Conservation (phyloP, 2,329 filamentous ascomycete genomes). For the Beauveria medogensis region DNA sequence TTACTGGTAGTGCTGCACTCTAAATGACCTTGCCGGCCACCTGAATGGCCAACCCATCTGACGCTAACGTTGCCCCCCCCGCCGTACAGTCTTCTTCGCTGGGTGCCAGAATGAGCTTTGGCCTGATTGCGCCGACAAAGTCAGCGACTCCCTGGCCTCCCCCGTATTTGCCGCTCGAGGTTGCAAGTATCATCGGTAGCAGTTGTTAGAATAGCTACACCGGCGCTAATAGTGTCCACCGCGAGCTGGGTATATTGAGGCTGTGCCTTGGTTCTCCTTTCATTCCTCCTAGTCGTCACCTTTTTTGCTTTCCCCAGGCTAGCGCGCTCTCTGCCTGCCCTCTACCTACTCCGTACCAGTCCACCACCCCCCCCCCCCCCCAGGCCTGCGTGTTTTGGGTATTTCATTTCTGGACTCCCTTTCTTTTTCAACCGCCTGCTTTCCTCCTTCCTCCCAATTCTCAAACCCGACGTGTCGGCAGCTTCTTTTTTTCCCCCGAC, state of each 20-base stretch:
- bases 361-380: neutral
- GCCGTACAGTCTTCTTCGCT: too few species aligned
- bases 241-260: neutral
- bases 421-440: slow-evolving; percentile 14
- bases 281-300: neutral
- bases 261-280: slow-evolving; percentile 4
- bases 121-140: too few species aligned
- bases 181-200: neutral
- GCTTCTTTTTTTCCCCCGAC: slow-evolving; percentile 11
- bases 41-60: too few species aligned
- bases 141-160: neutral
- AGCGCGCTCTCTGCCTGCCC: too few species aligned
- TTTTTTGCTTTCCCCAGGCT: neutral
- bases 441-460: slow-evolving; percentile 1
- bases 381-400: neutral
- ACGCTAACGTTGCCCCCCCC: too few species aligned
- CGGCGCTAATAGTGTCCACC: neutral
- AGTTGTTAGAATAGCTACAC: neutral
- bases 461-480: slow-evolving; percentile 13
- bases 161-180: neutral
- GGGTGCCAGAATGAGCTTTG: too few species aligned
- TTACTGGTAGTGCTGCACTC: too few species aligned
- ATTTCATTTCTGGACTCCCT: slow-evolving; percentile 6
- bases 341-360: neutral
- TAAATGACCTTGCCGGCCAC: too few species aligned